These are phyloP conservation scores for Pleurotus giganteus DNA, from an alignment of 768 basidiomycete species.

Conservation along the genomic window DNA sequence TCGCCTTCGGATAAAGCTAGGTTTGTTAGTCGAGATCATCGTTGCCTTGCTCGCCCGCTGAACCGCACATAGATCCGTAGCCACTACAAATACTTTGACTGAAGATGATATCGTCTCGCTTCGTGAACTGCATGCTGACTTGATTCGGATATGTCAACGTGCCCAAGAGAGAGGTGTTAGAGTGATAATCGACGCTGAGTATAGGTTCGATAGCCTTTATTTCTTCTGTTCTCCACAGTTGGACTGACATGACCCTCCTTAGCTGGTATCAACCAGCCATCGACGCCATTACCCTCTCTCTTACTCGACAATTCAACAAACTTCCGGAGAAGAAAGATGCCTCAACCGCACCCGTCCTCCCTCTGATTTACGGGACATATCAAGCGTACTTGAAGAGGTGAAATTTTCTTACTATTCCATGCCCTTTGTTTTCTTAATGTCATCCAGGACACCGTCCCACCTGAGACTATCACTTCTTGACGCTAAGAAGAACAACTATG, in stretches of 20 bases:
- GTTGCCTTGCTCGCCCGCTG: neutral
- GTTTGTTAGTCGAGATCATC: neutral
- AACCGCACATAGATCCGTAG: conserved; percentile 10
- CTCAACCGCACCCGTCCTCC: conserved; percentile 39
- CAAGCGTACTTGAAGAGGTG: conserved; percentile 86
- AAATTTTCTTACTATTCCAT: conserved; percentile 9
- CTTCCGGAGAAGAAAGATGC: conserved; percentile 16
- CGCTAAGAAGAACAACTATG: conserved; percentile 63
- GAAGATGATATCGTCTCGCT: conserved; percentile 59
- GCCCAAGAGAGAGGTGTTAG: conserved; percentile 64
- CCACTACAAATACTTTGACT: conserved; percentile 29
- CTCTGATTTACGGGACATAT: conserved; percentile 81
- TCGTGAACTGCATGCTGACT: conserved; percentile 56
- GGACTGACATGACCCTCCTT: neutral
- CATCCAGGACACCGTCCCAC: conserved; percentile 61
- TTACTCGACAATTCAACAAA: conserved; percentile 81
- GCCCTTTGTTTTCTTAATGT: conserved; percentile 1
- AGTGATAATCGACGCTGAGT: conserved; percentile 84
- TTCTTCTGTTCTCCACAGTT: neutral
- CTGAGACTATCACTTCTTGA: conserved; percentile 63
- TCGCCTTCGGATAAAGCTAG: neutral
- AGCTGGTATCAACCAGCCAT: conserved; percentile 56
- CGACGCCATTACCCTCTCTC: conserved; percentile 71
- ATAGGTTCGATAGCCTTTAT: conserved; percentile 42
- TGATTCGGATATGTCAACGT: conserved; percentile 60